Percentiles rank a stretch among this genome's conserved stretches.
These are phyloP conservation scores for Penicillium nucicola DNA, from an alignment of 495 filamentous ascomycete species.

Conservation along the genomic window DNA sequence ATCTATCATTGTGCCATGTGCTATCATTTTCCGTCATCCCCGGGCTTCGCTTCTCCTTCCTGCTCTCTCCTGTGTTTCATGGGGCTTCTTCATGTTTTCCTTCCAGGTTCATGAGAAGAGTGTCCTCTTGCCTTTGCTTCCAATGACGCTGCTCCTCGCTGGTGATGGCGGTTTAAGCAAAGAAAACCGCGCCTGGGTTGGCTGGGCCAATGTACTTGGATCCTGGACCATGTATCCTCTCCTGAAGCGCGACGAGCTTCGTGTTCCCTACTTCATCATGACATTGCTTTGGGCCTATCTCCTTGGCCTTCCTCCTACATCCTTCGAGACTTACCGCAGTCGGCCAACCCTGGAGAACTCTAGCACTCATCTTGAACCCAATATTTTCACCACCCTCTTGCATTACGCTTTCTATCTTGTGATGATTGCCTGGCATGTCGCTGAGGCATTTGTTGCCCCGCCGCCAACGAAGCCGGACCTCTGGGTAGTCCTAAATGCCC, in stretches of 20 bases:
- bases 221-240: constrained; percentile 94
- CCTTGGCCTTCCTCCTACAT: constrained; percentile 77
- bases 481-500: constrained; percentile 87
- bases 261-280: constrained; percentile 79
- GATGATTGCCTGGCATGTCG: constrained; percentile 77
- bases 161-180: constrained; percentile 71
- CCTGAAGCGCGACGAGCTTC: constrained; percentile 77
- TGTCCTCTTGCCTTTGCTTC: constrained; percentile 83
- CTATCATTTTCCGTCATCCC: constrained; percentile 75
- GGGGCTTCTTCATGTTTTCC: constrained; percentile 96
- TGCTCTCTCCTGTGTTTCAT: constrained; percentile 75
- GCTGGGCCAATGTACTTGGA: constrained; percentile 86
- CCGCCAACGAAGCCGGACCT: constrained; percentile 81
- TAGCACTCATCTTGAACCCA: constrained; percentile 37
- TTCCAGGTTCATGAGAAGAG: constrained; percentile 99
- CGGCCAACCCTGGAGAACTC: constrained; percentile 35
- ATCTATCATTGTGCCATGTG: constrained; percentile 73
- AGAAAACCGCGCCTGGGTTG: constrained; percentile 80
- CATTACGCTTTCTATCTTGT: constrained; percentile 71
- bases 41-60: constrained; percentile 72
- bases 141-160: constrained; percentile 83
- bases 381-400: constrained; percentile 58
- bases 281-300: constrained; percentile 87
- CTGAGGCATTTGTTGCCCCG: constrained; percentile 63
- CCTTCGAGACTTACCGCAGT: constrained; percentile 58